These are phyloP conservation scores for Cymbopogon citratus DNA, from an alignment of 176 grass and related monocot genomes.

Conservation along the genomic window DNA sequence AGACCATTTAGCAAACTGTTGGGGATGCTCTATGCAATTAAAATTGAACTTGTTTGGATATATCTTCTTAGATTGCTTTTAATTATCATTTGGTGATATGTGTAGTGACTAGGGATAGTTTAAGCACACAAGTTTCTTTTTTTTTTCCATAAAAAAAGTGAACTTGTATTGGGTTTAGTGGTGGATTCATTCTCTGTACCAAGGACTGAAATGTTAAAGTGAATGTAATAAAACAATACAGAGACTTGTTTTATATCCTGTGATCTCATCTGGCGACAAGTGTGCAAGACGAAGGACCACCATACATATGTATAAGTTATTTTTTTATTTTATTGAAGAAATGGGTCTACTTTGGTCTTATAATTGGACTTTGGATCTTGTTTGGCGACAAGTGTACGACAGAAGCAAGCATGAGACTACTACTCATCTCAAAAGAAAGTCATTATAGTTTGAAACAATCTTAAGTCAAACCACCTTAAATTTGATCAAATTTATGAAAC, in stretches of 20 bases:
- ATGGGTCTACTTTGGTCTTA: too few species aligned
- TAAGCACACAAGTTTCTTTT: background rate
- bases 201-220: background rate
- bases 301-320: too few species aligned
- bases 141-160: background rate
- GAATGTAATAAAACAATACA: background rate
- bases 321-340: too few species aligned
- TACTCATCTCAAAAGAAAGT: too few species aligned
- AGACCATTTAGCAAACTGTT: too few species aligned
- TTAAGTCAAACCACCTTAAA: too few species aligned
- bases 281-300: background rate
- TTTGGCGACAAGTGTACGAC: too few species aligned
- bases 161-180: background rate
- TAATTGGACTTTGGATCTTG: too few species aligned
- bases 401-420: too few species aligned
- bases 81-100: background rate
- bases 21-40: too few species aligned
- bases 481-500: too few species aligned
- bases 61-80: background rate
- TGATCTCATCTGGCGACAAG: background rate
- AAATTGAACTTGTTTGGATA: background rate
- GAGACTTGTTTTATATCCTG: background rate
- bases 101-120: background rate
- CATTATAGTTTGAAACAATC: too few species aligned
- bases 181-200: background rate